Percentiles rank a stretch among this genome's conserved stretches.
Conservation (phyloP, 2,329 filamentous ascomycete species). For the Talaromyces marneffei region DNA sequence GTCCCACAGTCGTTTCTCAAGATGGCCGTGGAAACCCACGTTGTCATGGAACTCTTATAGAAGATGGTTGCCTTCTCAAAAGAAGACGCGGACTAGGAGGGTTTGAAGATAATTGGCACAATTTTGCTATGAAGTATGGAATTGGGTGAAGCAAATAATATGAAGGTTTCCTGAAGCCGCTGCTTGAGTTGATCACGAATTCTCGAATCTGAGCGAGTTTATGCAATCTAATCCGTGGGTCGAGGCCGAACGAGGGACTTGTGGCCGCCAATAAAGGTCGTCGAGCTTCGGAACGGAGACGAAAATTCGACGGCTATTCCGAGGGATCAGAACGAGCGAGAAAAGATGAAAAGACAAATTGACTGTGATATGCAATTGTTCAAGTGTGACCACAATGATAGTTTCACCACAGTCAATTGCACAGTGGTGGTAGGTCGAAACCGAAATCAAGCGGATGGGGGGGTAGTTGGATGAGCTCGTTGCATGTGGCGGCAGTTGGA, state of each 20-base stretch:
- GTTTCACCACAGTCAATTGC: neutral
- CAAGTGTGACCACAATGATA: neutral
- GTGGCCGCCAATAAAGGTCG: neutral
- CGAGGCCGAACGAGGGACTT: neutral
- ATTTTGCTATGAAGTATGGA: neutral
- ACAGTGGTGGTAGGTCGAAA: neutral
- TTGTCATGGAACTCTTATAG: neutral
- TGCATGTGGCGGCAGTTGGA: neutral
- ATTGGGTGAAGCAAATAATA: neutral
- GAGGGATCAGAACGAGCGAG: neutral
- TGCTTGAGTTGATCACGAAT: neutral
- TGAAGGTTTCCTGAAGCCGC: neutral
- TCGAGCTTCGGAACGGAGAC: neutral
- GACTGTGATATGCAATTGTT: too few species aligned
- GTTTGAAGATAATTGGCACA: neutral
- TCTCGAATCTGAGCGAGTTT: neutral
- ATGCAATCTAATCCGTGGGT: neutral
- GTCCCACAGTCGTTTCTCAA: constrained; percentile 46
- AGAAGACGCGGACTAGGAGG: constrained; percentile 3
- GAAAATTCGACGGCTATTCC: neutral
- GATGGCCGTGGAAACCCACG: constrained; percentile 19
- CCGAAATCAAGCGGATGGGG: neutral
- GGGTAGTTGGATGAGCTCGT: neutral
- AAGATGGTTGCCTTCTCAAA: constrained; percentile 3
- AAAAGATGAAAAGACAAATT: neutral